Evolutionary conservation across 2,329 filamentous ascomycete species (phyloP).

Genomic region (Apiospora phragmitis): DNA sequence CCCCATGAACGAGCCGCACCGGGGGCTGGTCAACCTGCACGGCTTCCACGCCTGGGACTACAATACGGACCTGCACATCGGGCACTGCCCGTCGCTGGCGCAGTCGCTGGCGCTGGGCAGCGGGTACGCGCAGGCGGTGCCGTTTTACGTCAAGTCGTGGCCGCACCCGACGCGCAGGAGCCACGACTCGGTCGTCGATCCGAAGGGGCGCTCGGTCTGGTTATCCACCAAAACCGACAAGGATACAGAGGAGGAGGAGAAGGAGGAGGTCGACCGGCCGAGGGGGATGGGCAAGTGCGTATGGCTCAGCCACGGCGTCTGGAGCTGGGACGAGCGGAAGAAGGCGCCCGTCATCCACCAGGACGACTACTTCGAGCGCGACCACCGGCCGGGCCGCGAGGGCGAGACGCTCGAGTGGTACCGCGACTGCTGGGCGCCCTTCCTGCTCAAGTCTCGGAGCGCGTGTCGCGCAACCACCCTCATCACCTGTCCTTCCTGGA

Average conservation of each 20-base stretch:
- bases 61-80: constrained; percentile 43
- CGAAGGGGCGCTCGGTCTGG: constrained; percentile 38
- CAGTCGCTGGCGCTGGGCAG: constrained; percentile 42
- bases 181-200: constrained; percentile 36
- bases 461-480: constrained; percentile 31
- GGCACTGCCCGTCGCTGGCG: constrained; percentile 38
- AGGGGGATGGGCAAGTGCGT: constrained; percentile 36
- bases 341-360: constrained; percentile 28
- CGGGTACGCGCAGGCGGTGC: constrained; percentile 37
- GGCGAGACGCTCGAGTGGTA: constrained; percentile 41
- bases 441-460: constrained; percentile 35
- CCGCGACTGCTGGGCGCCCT: constrained; percentile 42
- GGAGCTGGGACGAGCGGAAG: constrained; percentile 35
- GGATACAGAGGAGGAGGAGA: background rate
- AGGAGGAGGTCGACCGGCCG: constrained; percentile 18
- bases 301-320: constrained; percentile 41
- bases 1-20: constrained; percentile 44
- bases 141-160: constrained; percentile 43
- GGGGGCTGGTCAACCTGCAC: constrained; percentile 41
- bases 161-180: constrained; percentile 40
- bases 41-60: constrained; percentile 42
- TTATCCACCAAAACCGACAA: constrained; percentile 19
- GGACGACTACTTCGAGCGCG: constrained; percentile 37
- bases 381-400: constrained; percentile 37
- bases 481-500: constrained; percentile 39